Evolutionary conservation across 257 asterid species (phyloP), one percentile per base, ranked within the genome.

Genomic region (Nicotiana attenuata): DNA sequence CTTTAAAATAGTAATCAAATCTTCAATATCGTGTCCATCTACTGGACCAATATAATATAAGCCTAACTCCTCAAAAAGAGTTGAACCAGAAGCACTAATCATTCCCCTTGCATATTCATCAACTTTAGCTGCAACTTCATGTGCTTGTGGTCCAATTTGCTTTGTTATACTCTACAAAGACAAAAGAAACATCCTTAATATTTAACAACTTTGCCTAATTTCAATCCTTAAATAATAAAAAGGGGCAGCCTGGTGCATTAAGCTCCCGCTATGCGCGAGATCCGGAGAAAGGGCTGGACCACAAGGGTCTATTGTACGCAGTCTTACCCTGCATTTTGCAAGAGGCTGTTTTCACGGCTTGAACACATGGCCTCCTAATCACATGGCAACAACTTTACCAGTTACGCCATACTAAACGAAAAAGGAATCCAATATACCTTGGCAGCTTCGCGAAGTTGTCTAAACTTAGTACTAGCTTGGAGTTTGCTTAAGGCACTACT

Each of bases 61-160:
- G 9, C 98, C 96, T 3, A 93, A 92, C 90, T 93, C 97, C 88
- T 93, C 98, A 73, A 93, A 93, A 67, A 93, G 86, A 0, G 92
- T 88, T 3, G 98, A 93, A 17, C 97, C 96, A 3, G 93, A 33
- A 81, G 90, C 94, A 85, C 93, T 88, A n/a, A 93, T 33, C 96
- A 93, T 92, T 17, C 98, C 98, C 33, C 98, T 88, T 3, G 98
- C 97, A 63, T 92, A 93, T 84, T 93, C 98, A 64, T 93, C 98
- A 64, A 93, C 87, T 83, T 93, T 93, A 4, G 97, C 97, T 0
- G 98, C 98, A 24, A 91, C 91, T 85, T 90, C 92, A 82, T 93
- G 98, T 64, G 97, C 91, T 82, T 89, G 92, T 19, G 92, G 88
- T 60, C 98, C 98, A 38, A 93, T 92, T 86, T 93, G 93, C 84